A percentile compares a stretch with the other conserved stretches of the same genome.
These are phyloP conservation scores for Setomelanomma holmii DNA, from an alignment of 2,329 filamentous ascomycete species.

Conservation along the genomic window DNA sequence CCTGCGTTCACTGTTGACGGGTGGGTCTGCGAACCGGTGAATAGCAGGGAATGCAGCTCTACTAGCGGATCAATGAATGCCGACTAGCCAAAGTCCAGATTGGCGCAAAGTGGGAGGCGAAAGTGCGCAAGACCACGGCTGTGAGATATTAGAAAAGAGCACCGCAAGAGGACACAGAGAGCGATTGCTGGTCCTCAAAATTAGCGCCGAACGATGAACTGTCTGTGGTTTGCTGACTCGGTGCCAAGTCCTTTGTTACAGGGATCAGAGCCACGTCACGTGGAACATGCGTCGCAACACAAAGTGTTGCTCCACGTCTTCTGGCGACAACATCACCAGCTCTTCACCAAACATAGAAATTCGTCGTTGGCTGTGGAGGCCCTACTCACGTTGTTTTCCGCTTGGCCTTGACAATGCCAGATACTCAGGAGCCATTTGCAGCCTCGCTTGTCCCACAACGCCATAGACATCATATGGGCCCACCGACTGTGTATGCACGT, in stretches of 20 bases:
- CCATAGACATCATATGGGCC: not conserved
- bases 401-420: not conserved
- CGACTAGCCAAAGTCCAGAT: constrained; percentile 21
- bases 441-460: not conserved
- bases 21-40: constrained; percentile 22
- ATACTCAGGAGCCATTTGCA: not conserved
- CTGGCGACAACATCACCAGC: not conserved
- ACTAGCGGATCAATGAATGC: constrained; percentile 24
- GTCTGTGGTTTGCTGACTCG: constrained; percentile 6
- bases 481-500: not conserved
- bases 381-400: not conserved
- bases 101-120: constrained; percentile 11
- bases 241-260: constrained; percentile 14
- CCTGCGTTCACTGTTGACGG: constrained; percentile 20
- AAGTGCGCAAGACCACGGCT: not conserved
- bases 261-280: constrained; percentile 1
- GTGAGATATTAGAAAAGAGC: not conserved
- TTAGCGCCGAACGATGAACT: constrained; percentile 12
- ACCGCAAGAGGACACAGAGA: not conserved
- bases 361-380: no score
- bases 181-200: constrained; percentile 3
- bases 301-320: constrained; percentile 1
- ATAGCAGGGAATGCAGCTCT: constrained; percentile 15
- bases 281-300: no score
- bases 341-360: no score